These are phyloP conservation scores for Ustilago cynodontis DNA, from an alignment of 1,284 basidiomycete genomes.

Conservation along the genomic window DNA sequence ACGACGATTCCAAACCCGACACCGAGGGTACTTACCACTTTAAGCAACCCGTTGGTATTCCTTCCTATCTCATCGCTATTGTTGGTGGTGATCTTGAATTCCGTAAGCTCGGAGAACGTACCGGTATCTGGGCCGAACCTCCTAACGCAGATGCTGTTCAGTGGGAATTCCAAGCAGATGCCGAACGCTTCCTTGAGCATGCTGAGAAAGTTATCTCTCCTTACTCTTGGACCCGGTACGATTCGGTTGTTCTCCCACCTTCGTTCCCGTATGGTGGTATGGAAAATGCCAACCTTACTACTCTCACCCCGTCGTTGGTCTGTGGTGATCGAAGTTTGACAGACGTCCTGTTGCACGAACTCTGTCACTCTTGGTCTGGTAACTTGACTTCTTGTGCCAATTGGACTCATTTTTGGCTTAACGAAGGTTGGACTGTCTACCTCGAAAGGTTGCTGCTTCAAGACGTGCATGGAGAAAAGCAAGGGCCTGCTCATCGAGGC, in stretches of 20 bases:
- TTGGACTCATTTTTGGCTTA: constrained; percentile 69
- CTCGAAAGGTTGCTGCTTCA: constrained; percentile 86
- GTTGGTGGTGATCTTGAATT: constrained; percentile 67
- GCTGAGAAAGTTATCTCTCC: constrained; percentile 67
- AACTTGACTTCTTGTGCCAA: constrained; percentile 68
- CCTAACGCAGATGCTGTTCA: constrained; percentile 63
- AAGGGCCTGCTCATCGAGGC: constrained; percentile 78
- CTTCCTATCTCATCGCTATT: constrained; percentile 68
- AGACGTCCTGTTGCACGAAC: constrained; percentile 72
- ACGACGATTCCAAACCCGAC: constrained; percentile 49
- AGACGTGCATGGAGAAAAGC: constrained; percentile 76
- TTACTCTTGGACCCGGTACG: constrained; percentile 91
- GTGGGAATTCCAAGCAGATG: constrained; percentile 69
- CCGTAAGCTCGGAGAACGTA: constrained; percentile 63
- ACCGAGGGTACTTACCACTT: constrained; percentile 57
- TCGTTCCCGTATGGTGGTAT: constrained; percentile 82
- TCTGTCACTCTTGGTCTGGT: constrained; percentile 68
- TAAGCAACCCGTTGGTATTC: constrained; percentile 65
- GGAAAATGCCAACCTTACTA: constrained; percentile 69
- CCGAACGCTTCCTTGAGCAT: constrained; percentile 66
- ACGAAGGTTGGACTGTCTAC: constrained; percentile 87
- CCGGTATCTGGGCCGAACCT: constrained; percentile 68
- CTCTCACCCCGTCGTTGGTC: constrained; percentile 67
- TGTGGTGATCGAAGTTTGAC: constrained; percentile 62
- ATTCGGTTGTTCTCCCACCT: constrained; percentile 90